These are phyloP conservation scores for Calonectria pauciramosa DNA, from an alignment of 2,329 filamentous ascomycete genomes.

Conservation along the genomic window DNA sequence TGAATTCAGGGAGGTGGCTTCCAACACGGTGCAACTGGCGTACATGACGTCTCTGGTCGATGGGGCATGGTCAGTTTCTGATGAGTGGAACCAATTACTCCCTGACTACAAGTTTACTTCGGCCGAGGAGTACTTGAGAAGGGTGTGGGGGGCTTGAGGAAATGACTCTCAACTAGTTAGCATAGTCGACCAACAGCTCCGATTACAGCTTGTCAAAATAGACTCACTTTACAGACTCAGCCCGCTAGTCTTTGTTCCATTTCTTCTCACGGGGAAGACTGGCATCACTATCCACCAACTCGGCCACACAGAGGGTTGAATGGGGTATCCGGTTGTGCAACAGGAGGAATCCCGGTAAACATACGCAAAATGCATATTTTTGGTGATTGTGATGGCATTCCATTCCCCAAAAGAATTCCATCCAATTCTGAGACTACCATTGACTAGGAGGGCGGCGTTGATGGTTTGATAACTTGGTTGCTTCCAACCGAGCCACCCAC, in stretches of 20 bases:
- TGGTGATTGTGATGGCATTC: too few species aligned
- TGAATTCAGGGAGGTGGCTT: neutral
- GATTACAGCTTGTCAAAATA: neutral
- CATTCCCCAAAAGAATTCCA: too few species aligned
- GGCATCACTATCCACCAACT: too few species aligned
- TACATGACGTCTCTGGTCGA: neutral
- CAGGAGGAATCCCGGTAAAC: too few species aligned
- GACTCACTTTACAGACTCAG: neutral
- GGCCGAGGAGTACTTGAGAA: conserved; percentile 55
- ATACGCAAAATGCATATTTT: too few species aligned
- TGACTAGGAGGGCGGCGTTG: too few species aligned
- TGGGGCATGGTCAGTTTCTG: conserved; percentile 50
- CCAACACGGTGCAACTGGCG: neutral
- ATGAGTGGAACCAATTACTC: conserved; percentile 58
- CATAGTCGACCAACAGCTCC: neutral
- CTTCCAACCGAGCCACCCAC: too few species aligned
- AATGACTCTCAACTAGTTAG: neutral
- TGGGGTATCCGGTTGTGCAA: too few species aligned
- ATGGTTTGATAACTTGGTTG: too few species aligned
- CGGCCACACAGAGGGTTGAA: too few species aligned
- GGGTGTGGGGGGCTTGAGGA: conserved; percentile 32
- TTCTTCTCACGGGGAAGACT: neutral
- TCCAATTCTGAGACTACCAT: too few species aligned
- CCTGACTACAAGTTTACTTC: conserved; percentile 56
- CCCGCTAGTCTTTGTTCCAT: neutral